These are phyloP conservation scores for Pseudotsuga menziesii DNA, from an alignment of 75 land plant genomes.

Conservation along the genomic window DNA sequence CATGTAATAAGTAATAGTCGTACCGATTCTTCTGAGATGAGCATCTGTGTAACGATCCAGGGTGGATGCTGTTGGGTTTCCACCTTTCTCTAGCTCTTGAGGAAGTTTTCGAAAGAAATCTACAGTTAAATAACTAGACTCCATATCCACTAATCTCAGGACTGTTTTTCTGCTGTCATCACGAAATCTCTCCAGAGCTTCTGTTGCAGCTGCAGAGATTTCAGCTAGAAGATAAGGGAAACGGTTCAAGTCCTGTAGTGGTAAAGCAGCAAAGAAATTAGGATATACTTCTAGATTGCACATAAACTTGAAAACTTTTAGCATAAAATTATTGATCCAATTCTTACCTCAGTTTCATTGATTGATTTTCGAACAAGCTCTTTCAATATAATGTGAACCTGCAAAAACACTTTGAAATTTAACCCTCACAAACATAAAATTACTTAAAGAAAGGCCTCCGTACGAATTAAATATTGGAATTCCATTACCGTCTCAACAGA, in stretches of 20 bases:
- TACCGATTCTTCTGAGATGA: conserved; percentile 9
- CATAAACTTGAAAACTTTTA: neutral
- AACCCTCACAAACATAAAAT: neutral
- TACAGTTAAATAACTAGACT: conserved; percentile 77
- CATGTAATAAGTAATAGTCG: no score
- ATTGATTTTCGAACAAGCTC: conserved; percentile 79
- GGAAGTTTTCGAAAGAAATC: conserved; percentile 92
- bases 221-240: conserved; percentile 84
- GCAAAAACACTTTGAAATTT: conserved; percentile 24
- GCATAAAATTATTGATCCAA: neutral
- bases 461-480: neutral
- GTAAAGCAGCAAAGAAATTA: neutral
- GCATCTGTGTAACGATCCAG: neutral
- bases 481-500: conserved; percentile 57
- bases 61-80: neutral
- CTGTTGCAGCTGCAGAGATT: conserved; percentile 62
- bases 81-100: conserved; percentile 62
- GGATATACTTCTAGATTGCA: neutral
- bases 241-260: conserved; percentile 69
- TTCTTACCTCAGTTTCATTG: conserved; percentile 54
- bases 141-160: conserved; percentile 82
- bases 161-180: conserved; percentile 73
- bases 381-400: conserved; percentile 71
- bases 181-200: conserved; percentile 70
- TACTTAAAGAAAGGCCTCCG: neutral